Evolutionary conservation across 2,329 filamentous ascomycete genomes (phyloP), one percentile per base, ranked within the genome.

Genomic region (Seiridium unicorne): DNA sequence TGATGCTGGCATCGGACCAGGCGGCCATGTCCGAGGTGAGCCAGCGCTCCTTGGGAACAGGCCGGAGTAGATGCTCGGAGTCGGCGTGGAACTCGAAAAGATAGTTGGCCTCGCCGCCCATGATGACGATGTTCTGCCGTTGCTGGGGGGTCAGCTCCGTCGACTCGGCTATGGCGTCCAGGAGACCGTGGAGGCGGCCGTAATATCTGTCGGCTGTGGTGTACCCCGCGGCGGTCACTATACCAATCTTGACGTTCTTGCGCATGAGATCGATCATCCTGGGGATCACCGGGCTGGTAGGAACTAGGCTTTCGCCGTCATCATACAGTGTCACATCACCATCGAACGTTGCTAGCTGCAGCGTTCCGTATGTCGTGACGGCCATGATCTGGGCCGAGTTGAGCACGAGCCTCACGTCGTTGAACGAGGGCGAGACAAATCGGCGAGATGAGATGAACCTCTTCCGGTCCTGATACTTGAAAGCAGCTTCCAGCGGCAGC

Each of bases 251-350:
- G 64, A 94, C 91, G 62, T 90, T 89, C 65, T 88, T 88, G 51
- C 82, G 82, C 67, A 99, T 84, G 13, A 99, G 86, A 62, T 88
- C 87, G 18, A 89, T 73, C 44, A 89, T 80, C 35, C 83, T 79
- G 1, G 83, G 78, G 57, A 98, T 93, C 13, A 96, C 87, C 0
- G 92, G 90, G 72, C 91, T 96, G 13, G 85, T 81, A 0, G 88
- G 81, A 58, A 89, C 87, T 7, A 99, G 81, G 64, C 87, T 91
- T 68, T 92, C 84, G 10, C 95, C 95, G 70, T 99, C 91, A 60
- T 93, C 90, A 73, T 99, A 99, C 31, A 99, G 83, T 1, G 95
- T 99, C 55, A 99, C 93, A 76, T 99, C 95, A 75, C 95, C 95
- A 74, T 99, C 95, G 72, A 99, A 99, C 0, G 95, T 99, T 58